Evolutionary conservation across 108 stramenopile genomes (phyloP).

Genomic region (Discostella stelligeroides): DNA sequence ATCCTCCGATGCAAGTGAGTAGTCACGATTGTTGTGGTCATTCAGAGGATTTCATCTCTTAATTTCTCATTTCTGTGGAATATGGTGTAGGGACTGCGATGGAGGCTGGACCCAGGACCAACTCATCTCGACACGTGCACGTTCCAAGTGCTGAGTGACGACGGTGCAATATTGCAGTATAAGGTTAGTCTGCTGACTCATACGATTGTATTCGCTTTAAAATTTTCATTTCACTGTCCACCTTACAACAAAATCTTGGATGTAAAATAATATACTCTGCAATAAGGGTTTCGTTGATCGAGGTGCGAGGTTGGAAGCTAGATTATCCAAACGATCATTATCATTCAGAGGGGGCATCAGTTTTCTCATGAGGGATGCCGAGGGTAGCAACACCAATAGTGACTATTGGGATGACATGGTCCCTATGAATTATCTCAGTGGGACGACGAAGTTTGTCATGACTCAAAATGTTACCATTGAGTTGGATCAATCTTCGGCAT

Average conservation of each 20-base stretch:
- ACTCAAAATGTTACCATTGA: slow-evolving; percentile 33
- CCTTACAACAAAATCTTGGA: background rate
- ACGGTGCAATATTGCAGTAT: slow-evolving; percentile 82
- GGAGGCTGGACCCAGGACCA: slow-evolving; percentile 87
- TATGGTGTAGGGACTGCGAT: slow-evolving; percentile 61
- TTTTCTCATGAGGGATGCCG: slow-evolving; percentile 82
- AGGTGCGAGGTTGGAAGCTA: slow-evolving; percentile 83
- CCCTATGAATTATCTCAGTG: slow-evolving; percentile 77
- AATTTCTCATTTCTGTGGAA: too few relatives aligned
- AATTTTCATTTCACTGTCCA: background rate
- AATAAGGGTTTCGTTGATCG: slow-evolving; percentile 80
- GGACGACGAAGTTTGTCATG: slow-evolving; percentile 88
- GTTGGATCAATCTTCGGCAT: background rate
- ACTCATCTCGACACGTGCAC: slow-evolving; percentile 92
- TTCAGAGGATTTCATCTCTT: too few relatives aligned
- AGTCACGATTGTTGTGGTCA: too few relatives aligned
- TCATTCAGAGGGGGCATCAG: slow-evolving; percentile 73
- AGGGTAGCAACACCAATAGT: slow-evolving; percentile 31
- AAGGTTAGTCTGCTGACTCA: slow-evolving; percentile 10
- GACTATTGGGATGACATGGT: slow-evolving; percentile 84
- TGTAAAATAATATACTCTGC: background rate
- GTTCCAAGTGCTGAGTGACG: slow-evolving; percentile 79
- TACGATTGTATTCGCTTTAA: too few relatives aligned
- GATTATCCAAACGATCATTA: slow-evolving; percentile 77
- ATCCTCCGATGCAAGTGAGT: slow-evolving; percentile 54